These are phyloP conservation scores for Pulveroboletus sp. DNA, from an alignment of 768 basidiomycete species.

Conservation along the genomic window DNA sequence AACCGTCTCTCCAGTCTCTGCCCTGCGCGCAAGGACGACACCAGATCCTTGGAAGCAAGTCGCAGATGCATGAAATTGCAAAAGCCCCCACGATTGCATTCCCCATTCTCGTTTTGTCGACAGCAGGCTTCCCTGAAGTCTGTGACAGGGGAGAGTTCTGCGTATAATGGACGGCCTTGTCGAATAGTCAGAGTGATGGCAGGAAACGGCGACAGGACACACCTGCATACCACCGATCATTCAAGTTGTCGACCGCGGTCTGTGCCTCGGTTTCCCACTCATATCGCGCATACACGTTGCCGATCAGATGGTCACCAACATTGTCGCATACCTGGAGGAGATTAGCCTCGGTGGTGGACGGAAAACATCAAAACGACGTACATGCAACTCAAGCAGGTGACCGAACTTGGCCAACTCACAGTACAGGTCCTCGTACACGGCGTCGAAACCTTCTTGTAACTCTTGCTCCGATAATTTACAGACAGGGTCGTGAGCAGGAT, in stretches of 20 bases:
- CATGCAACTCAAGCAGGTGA: slow-evolving; percentile 92
- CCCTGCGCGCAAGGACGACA: slow-evolving; percentile 70
- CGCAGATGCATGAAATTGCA: slow-evolving; percentile 99
- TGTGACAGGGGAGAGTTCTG: slow-evolving; percentile 96
- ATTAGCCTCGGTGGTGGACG: neutral
- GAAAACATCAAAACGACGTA: slow-evolving; percentile 33
- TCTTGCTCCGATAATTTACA: slow-evolving; percentile 86
- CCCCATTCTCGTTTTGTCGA: slow-evolving; percentile 96
- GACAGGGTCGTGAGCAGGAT: slow-evolving; percentile 89
- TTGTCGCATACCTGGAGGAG: slow-evolving; percentile 84
- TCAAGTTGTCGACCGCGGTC: slow-evolving; percentile 85
- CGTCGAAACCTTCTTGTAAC: slow-evolving; percentile 86
- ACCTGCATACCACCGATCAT: slow-evolving; percentile 99
- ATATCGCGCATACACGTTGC: slow-evolving; percentile 96
- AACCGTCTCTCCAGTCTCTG: slow-evolving; percentile 80
- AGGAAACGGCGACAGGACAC: slow-evolving; percentile 3
- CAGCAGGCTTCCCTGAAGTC: slow-evolving; percentile 99
- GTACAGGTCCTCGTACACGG: slow-evolving; percentile 93
- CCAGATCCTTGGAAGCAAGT: slow-evolving; percentile 79
- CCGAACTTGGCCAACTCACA: slow-evolving; percentile 95
- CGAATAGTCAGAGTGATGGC: neutral
- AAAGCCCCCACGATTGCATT: slow-evolving; percentile 96
- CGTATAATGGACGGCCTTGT: slow-evolving; percentile 86
- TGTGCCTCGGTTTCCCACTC: slow-evolving; percentile 99
- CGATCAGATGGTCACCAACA: slow-evolving; percentile 97